Base-by-base conservation (phyloP, 2,329 filamentous ascomycete species). In the Diaporthe sp. region DNA sequence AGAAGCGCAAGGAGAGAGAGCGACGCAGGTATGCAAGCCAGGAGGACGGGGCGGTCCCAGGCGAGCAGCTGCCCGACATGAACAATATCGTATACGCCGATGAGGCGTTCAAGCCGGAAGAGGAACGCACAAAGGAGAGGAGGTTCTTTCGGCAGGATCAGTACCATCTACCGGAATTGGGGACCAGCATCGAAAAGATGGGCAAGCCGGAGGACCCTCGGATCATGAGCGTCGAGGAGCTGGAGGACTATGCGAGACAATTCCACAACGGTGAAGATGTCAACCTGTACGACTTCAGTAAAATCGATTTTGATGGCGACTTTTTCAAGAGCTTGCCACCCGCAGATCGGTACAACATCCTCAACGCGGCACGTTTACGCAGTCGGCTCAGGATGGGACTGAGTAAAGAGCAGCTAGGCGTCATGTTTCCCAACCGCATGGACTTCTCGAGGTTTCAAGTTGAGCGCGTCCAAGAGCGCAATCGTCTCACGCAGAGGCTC, bases 341-440 rank as follows among this genome's bases (percentile, higher is more conserved):
- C 1, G 93, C 93, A 2, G 97, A 99, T 85, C 91, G 96, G 65
- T 99, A 99, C 86, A 98, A 98, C 79, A 99, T 99, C 70, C 85
- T 99, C 30, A 99, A 99, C 81, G 97, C 97, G 1, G 97, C 97
- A 2, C 90, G 97, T 75, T 82, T 99, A 75, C 89, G 97, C 73
- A 98, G 95, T 82, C 90, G 97, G 70, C 87, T 99, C 79, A 91
- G 97, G 81, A 98, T 99, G 96, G 97, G 97, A 0, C 90, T 98
- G 79, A 97, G 94, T 73, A 98, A 98, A 83, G 96, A 99, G 77
- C 97, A 99, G 83, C 85, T 99, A 19, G 96, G 98, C 78, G 91
- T 89, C 59, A 99, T 99, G 97, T 99, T 99, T 81, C 96, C 97
- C 0, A 94, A 99, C 81, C 92, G 97, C 35, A 98, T 99, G 95